phyloP scores from a whole-genome alignment of 768 basidiomycete genomes.

The Cubamyces sp. region DNA sequence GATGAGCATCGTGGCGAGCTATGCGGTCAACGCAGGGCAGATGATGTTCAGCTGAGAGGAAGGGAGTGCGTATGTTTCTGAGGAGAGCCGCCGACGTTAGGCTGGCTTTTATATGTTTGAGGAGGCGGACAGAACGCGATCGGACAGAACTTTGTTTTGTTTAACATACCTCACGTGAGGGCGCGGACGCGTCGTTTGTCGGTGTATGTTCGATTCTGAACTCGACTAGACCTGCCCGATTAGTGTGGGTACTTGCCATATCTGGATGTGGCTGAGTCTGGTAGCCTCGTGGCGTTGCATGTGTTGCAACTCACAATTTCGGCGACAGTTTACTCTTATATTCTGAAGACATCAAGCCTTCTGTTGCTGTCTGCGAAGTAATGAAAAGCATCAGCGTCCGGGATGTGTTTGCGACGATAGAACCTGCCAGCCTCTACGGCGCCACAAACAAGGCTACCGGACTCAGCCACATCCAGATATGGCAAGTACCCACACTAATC shows the following conservation, averaged over 20 bases:
- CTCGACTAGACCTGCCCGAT: not conserved
- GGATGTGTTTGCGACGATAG: no score
- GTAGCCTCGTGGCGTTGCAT: constrained; percentile 14
- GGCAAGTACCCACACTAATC: not conserved
- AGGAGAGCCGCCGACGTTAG: not conserved
- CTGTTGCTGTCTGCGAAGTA: no score
- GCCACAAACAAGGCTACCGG: constrained; percentile 16
- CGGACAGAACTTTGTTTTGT: constrained; percentile 16
- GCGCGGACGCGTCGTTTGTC: constrained; percentile 7
- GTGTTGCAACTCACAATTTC: no score
- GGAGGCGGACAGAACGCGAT: not conserved
- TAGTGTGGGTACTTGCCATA: not conserved
- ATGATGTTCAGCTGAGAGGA: not conserved
- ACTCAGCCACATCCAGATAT: not conserved
- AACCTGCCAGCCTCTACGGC: no score
- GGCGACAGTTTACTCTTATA: no score
- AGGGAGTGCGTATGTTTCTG: not conserved
- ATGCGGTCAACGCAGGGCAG: not conserved
- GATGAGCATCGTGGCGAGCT: not conserved
- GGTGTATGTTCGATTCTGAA: constrained; percentile 8
- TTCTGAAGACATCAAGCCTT: no score
- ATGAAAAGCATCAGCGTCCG: no score
- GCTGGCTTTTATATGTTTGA: not conserved
- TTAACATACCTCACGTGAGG: constrained; percentile 10
- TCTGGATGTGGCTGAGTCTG: not conserved